A percentile compares a stretch with the other conserved stretches of the same genome.
Evolutionary conservation across 352 stramenopile genomes (phyloP).

Genomic region (Elongisporangium anandrum): DNA sequence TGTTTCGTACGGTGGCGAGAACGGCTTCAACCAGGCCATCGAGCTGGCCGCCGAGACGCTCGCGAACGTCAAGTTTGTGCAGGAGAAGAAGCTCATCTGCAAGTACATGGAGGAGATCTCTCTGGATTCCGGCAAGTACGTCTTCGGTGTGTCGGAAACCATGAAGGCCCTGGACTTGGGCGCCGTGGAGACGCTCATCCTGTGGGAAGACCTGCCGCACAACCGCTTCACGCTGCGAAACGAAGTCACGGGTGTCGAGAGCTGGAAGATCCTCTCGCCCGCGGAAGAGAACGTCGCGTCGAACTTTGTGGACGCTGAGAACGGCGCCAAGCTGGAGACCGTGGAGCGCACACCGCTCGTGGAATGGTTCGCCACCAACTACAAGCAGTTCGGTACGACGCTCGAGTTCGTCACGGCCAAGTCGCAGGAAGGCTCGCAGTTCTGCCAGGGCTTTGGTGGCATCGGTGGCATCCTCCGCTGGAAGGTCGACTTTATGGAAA

Average conservation of each 20-base stretch:
- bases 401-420: constrained; percentile 99
- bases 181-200: constrained; percentile 98
- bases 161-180: constrained; percentile 98
- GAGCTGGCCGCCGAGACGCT: constrained; percentile 97
- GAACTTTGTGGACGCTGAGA: constrained; percentile 96
- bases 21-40: constrained; percentile 99
- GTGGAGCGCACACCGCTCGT: constrained; percentile 96
- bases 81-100: constrained; percentile 99
- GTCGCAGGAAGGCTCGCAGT: constrained; percentile 98
- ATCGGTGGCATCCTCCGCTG: constrained; percentile 98
- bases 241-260: constrained; percentile 87
- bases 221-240: constrained; percentile 94
- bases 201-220: constrained; percentile 99
- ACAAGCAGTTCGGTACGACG: constrained; percentile 98
- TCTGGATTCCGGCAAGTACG: constrained; percentile 99
- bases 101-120: constrained; percentile 99
- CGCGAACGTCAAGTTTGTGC: constrained; percentile 99
- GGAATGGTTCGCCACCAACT: constrained; percentile 99
- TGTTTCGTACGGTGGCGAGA: constrained; percentile 99
- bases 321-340: constrained; percentile 95
- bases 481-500: constrained; percentile 98
- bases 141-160: constrained; percentile 98
- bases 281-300: constrained; percentile 90
- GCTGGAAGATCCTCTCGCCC: constrained; percentile 72
- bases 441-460: constrained; percentile 99